Conservation (phyloP, 2,329 filamentous ascomycete species). For the Chaetomium globosum region DNA sequence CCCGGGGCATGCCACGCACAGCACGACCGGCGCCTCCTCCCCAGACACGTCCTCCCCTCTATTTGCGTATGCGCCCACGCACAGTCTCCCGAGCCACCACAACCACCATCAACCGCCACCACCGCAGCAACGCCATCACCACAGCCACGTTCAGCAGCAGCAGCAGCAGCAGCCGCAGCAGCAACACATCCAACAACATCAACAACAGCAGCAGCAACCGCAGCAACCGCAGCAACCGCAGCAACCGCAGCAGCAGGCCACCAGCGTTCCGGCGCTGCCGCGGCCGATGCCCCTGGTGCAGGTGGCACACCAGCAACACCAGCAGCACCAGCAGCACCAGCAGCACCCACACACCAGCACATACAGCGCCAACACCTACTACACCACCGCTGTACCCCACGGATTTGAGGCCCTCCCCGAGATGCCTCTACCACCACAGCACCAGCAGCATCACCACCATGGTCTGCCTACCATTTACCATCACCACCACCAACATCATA, state of each 20-base stretch:
- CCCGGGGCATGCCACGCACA: conserved; percentile 40
- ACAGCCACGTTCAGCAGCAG: conserved; percentile 8
- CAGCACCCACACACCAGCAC: conserved; percentile 3
- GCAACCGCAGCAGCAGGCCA: background rate
- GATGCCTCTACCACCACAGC: background rate
- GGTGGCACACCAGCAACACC: conserved; percentile 1
- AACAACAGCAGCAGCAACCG: conserved; percentile 2
- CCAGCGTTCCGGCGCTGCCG: background rate
- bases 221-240: conserved; percentile 2
- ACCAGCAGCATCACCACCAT: conserved; percentile 1
- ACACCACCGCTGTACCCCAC: background rate
- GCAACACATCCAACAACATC: conserved; percentile 3
- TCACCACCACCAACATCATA: background rate
- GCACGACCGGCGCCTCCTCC: conserved; percentile 46
- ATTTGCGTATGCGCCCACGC: conserved; percentile 5
- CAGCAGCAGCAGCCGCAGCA: background rate
- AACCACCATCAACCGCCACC: background rate
- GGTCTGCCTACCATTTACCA: background rate
- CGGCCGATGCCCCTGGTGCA: background rate
- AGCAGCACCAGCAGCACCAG: conserved; percentile 11
- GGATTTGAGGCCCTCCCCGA: background rate
- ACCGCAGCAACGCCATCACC: conserved; percentile 2
- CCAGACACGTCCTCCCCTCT: conserved; percentile 17
- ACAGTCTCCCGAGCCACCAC: background rate
- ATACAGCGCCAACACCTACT: background rate